Percentiles rank a stretch among this genome's conserved stretches.
Evolutionary conservation across 2,329 filamentous ascomycete genomes (phyloP).

Genomic region (Setomelanomma holmii): DNA sequence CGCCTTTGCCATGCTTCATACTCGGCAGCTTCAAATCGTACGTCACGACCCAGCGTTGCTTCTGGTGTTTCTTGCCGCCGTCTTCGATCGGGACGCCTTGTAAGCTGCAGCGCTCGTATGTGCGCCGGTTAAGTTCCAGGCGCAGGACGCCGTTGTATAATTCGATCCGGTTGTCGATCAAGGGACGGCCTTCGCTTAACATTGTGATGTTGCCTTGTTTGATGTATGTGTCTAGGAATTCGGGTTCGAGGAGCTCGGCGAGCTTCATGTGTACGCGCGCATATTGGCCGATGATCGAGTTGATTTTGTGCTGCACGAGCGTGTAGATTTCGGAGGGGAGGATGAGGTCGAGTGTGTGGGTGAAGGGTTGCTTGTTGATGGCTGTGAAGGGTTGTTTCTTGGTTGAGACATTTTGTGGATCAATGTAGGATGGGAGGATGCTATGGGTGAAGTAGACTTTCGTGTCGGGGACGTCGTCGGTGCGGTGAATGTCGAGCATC

Average conservation of each 20-base stretch:
- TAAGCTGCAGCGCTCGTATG: constrained; percentile 83
- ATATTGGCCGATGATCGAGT: constrained; percentile 59
- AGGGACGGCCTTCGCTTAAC: constrained; percentile 78
- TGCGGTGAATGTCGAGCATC: constrained; percentile 47
- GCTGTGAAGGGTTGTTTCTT: constrained; percentile 80
- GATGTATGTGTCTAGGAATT: constrained; percentile 85
- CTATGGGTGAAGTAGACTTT: constrained; percentile 80
- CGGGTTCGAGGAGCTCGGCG: constrained; percentile 71
- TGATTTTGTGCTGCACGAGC: constrained; percentile 61
- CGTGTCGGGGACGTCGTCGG: constrained; percentile 48
- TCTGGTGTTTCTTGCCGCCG: constrained; percentile 67
- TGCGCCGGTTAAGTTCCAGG: constrained; percentile 80
- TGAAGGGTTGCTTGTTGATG: constrained; percentile 69
- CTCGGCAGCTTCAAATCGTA: constrained; percentile 74
- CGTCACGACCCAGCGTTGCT: constrained; percentile 80
- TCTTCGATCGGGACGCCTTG: constrained; percentile 71
- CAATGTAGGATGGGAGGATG: constrained; percentile 69
- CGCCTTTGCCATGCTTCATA: constrained; percentile 84
- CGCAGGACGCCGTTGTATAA: constrained; percentile 73
- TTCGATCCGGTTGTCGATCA: constrained; percentile 74
- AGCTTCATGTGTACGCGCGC: constrained; percentile 76
- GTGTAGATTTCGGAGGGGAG: constrained; percentile 70
- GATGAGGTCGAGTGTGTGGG: constrained; percentile 76
- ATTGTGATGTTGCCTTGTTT: constrained; percentile 82
- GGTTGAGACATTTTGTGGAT: constrained; percentile 61